Evolutionary conservation across 257 asterid genomes (phyloP), one percentile per base, ranked within the genome.

Genomic region (Ligustrum vulgare): DNA sequence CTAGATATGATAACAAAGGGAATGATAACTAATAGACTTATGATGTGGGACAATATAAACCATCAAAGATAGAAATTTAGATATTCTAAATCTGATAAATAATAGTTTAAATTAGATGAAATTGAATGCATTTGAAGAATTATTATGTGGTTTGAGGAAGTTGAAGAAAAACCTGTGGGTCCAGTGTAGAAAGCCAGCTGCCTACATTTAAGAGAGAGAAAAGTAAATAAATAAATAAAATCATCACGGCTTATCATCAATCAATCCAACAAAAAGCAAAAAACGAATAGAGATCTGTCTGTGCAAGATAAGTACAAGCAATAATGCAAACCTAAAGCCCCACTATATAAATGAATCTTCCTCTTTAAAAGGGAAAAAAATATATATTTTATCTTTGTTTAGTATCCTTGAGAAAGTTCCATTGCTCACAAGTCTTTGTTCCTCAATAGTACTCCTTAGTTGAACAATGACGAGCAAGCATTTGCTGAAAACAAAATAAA

Each of bases 131-230:
- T 22, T 58, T 58, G 32, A 22, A 18, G 31, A 58, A 58, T 22
- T 15, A 58, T 6, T 2, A 58, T 58, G 66, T 47, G 43, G 10
- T 34, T 49, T 75, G 20, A 32, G 47, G 15, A 20, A 2, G 33
- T 34, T 2, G n/a, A n/a, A 63, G 49, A 25, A 73, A 63, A 76
- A 78, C 78, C 75, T 49, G 75, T 60, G 31, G 74, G 74, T 60
- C 97, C 97, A 34, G 94, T 89, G 80, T 73, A 89, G 81, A 88
- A 85, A 63, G 94, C 87, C 72, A 91, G 86, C 83, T 91, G 97
- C 91, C 97, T 91, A 69, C 87, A 84, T 28, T n/a, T 56, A 84
- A 63, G 72, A 70, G 47, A 62, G 20, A 75, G 68, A 72, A n/a
- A 71, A n/a, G n/a, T n/a, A n/a, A n/a, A n/a, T n/a, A n/a, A n/a